Evolutionary conservation across 768 basidiomycete species (phyloP), one percentile per base, ranked within the genome.

Genomic region (Mrakia gelida): DNA sequence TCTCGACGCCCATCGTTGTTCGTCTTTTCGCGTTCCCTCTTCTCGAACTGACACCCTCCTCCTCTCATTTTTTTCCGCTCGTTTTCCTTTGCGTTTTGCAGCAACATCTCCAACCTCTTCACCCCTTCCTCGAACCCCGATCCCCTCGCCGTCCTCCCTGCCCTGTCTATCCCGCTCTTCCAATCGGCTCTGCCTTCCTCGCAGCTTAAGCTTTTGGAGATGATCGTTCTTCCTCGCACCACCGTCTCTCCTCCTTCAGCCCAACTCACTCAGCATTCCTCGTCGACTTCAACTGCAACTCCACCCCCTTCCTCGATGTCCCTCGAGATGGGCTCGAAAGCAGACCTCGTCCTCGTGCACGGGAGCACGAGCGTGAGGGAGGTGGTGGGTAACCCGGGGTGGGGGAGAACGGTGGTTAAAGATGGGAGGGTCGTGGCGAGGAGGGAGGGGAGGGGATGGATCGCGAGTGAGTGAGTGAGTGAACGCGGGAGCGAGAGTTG

Each of bases 51-150:
- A 43, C 41, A 6, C 28, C 5, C n/a, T n/a, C n/a, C n/a, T n/a
- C n/a, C n/a, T 13, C 26, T 43, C 41, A 41, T 38, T 3, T 9
- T 0, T 41, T 38, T 9, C 3, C 38, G 6, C n/a, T 30, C 26
- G 32, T 65, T 30, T 30, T 32, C 32, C 6, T 38, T 21, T 15
- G 21, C 0, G 0, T 5, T 32, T 13, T 15, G 23, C 26, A 70
- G 67, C 38, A 70, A 70, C 26, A 70, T 70, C 38, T 70, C 67
- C 67, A 70, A 70, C 67, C 67, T 70, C 38, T 70, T 70, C 67
- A 70, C 18, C 41, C 67, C 67, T 4, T 70, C 67, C 26, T 38
- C 67, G 21, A 70, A 70, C 38, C 67, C 67, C 38, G 67, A 70
- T 26, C 67, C 67, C 18, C 23, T 70, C 6, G 11, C 67, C 18